phyloP scores from a whole-genome alignment of 306 rosid genomes.

The Senna tora region DNA sequence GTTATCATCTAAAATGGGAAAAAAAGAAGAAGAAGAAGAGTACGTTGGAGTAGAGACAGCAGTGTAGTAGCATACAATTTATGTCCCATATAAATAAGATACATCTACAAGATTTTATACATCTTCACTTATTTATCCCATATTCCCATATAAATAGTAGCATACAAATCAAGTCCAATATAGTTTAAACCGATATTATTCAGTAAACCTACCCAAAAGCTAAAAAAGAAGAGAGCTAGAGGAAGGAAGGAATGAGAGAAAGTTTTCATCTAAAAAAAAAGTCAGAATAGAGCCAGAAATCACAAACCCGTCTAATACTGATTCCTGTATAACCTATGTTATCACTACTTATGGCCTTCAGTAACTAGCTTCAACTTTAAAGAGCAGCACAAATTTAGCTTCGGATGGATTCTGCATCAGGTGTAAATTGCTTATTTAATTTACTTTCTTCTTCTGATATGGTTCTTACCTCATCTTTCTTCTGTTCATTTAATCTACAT shows the following conservation, averaged over 20 bases:
- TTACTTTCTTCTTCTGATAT: conserved; percentile 42
- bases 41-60: too few species aligned
- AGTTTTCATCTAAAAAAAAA: background rate
- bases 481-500: conserved; percentile 34
- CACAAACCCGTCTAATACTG: conserved; percentile 23
- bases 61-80: too few species aligned
- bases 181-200: conserved; percentile 22
- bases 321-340: conserved; percentile 45
- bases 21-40: too few species aligned
- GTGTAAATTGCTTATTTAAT: conserved; percentile 38
- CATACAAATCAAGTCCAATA: conserved; percentile 35
- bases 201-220: conserved; percentile 33
- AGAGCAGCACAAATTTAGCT: conserved; percentile 48
- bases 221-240: conserved; percentile 12
- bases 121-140: conserved; percentile 36
- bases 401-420: conserved; percentile 53
- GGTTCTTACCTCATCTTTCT: conserved; percentile 39
- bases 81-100: too few species aligned
- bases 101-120: conserved; percentile 24
- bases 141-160: conserved; percentile 29
- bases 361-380: conserved; percentile 35
- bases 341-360: conserved; percentile 28
- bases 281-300: conserved; percentile 36
- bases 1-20: background rate
- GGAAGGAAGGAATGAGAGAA: conserved; percentile 15